Evolutionary conservation across 2,329 filamentous ascomycete genomes (phyloP).

Genomic region (Leptoxyphium fumago): DNA sequence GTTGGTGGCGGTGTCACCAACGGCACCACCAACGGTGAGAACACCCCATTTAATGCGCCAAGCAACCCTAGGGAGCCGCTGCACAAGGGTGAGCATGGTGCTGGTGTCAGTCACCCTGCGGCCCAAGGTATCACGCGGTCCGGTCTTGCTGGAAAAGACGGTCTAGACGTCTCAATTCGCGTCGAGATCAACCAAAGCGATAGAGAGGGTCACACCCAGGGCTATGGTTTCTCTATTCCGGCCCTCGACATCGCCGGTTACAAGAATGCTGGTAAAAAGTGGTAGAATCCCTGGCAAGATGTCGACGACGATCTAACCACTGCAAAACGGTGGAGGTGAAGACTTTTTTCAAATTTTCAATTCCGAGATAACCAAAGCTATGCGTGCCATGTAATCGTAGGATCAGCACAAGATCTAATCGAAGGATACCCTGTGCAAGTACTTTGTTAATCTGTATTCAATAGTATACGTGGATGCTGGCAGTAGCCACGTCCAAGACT

Average conservation of each 20-base stretch:
- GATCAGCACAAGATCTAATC: neutral
- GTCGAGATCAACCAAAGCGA: slow-evolving; percentile 33
- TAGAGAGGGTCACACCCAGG: slow-evolving; percentile 30
- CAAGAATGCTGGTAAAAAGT: slow-evolving; percentile 5
- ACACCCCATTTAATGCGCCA: slow-evolving; percentile 12
- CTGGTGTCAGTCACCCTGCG: slow-evolving; percentile 65
- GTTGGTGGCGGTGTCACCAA: slow-evolving; percentile 8
- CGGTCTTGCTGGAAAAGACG: slow-evolving; percentile 29
- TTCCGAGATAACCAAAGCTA: too few species aligned
- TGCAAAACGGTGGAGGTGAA: too few species aligned
- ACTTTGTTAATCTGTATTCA: neutral
- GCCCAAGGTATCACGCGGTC: slow-evolving; percentile 23
- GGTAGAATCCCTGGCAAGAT: slow-evolving; percentile 3
- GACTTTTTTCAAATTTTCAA: too few species aligned
- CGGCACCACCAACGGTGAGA: slow-evolving; percentile 6
- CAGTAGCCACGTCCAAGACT: too few species aligned
- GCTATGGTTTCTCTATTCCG: slow-evolving; percentile 36
- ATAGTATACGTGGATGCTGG: neutral
- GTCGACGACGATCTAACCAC: too few species aligned
- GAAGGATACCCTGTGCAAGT: neutral
- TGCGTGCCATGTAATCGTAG: neutral
- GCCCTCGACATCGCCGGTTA: slow-evolving; percentile 21
- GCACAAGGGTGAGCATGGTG: slow-evolving; percentile 60
- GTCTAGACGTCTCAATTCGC: slow-evolving; percentile 32
- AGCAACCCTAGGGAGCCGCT: slow-evolving; percentile 54